phyloP scores from a whole-genome alignment of 805 yeast genomes.

The Cyberlindnera mrakii region DNA sequence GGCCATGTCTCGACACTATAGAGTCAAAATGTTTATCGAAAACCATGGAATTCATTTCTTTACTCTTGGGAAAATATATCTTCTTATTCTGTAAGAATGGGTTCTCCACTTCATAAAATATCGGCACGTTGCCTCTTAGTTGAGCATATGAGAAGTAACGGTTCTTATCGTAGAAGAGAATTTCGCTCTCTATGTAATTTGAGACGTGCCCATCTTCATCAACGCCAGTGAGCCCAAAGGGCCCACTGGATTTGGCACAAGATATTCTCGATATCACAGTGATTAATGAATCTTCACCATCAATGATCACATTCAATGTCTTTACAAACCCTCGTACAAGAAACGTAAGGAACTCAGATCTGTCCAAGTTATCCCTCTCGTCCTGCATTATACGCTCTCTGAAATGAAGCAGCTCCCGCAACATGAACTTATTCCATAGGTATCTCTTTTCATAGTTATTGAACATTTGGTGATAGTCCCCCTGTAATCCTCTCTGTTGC shows the following conservation, averaged over 20 bases:
- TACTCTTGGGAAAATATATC: slow-evolving; percentile 68
- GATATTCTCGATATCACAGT: slow-evolving; percentile 87
- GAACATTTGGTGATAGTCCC: slow-evolving; percentile 29
- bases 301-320: slow-evolving; percentile 36
- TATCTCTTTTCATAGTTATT: slow-evolving; percentile 64
- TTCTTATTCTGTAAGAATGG: slow-evolving; percentile 65
- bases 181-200: slow-evolving; percentile 85
- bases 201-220: slow-evolving; percentile 93
- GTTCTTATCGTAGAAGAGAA: slow-evolving; percentile 49
- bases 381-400: slow-evolving; percentile 58
- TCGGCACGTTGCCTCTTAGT: slow-evolving; percentile 86
- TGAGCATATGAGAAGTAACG: slow-evolving; percentile 71
- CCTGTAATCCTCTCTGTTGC: slow-evolving; percentile 60
- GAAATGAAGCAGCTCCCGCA: slow-evolving; percentile 69
- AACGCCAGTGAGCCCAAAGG: slow-evolving; percentile 81
- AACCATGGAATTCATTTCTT: slow-evolving; percentile 81
- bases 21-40: slow-evolving; percentile 77
- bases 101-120: slow-evolving; percentile 88
- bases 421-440: slow-evolving; percentile 88
- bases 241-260: slow-evolving; percentile 82
- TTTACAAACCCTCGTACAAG: slow-evolving; percentile 91
- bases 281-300: slow-evolving; percentile 32
- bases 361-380: slow-evolving; percentile 56
- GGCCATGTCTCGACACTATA: slow-evolving; percentile 71
- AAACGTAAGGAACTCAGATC: slow-evolving; percentile 68